Conservation (phyloP, 2,329 filamentous ascomycete genomes). For the Colletotrichum spaethianum region DNA sequence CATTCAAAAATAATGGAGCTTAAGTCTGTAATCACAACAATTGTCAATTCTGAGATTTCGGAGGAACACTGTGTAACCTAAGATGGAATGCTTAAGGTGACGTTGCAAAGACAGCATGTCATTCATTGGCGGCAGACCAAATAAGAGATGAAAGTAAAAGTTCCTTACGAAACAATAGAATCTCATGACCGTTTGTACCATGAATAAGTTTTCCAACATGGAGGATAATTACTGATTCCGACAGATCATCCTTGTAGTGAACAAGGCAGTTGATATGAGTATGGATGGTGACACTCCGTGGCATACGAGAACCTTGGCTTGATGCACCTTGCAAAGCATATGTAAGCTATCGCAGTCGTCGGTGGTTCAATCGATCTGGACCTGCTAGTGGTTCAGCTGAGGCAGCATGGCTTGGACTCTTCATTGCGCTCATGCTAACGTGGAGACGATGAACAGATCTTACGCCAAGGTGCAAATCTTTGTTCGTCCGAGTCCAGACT, state of each 20-base stretch:
- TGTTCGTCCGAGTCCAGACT: neutral
- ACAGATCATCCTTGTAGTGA: too few relatives aligned
- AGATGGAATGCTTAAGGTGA: too few relatives aligned
- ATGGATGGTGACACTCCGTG: too few relatives aligned
- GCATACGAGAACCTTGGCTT: neutral
- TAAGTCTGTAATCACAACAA: too few relatives aligned
- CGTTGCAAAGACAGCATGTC: neutral
- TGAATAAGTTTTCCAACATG: neutral
- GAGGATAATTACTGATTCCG: fast-evolving
- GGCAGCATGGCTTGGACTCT: neutral
- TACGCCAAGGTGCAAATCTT: neutral
- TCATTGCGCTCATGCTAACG: constrained; percentile 6
- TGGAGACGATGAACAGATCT: neutral
- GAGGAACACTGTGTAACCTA: too few relatives aligned
- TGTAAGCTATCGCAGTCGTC: neutral
- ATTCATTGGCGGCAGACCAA: neutral
- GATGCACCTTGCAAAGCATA: too few relatives aligned
- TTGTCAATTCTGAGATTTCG: too few relatives aligned
- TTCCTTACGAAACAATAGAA: too few relatives aligned
- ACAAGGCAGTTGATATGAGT: neutral
- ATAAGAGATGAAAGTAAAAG: neutral
- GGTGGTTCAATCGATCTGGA: neutral
- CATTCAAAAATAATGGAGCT: too few relatives aligned
- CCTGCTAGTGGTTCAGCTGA: neutral
- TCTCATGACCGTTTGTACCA: fast-evolving